These are phyloP conservation scores for Solidago caesia DNA, from an alignment of 129 eudicot species.

Conservation along the genomic window DNA sequence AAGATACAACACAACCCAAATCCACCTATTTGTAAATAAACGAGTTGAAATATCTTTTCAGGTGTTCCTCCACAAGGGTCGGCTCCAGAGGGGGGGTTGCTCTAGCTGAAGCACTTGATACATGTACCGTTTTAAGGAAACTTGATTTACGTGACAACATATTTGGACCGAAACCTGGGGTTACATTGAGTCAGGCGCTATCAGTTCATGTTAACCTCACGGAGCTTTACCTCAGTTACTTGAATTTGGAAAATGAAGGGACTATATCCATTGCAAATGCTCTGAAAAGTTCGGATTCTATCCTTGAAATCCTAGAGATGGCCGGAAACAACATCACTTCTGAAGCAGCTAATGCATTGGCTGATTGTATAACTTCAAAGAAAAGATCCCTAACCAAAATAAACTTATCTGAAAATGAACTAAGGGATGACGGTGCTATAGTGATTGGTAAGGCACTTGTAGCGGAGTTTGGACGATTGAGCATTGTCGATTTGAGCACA, in stretches of 20 bases:
- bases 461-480: slow-evolving; percentile 39
- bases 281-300: slow-evolving; percentile 46
- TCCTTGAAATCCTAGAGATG: slow-evolving; percentile 59
- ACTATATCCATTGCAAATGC: slow-evolving; percentile 52
- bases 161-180: slow-evolving; percentile 68
- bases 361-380: slow-evolving; percentile 52
- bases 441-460: slow-evolving; percentile 47
- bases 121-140: slow-evolving; percentile 49
- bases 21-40: not conserved
- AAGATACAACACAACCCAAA: not conserved
- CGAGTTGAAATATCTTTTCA: slow-evolving; percentile 29
- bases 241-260: slow-evolving; percentile 65
- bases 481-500: slow-evolving; percentile 61
- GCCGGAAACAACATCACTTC: slow-evolving; percentile 76
- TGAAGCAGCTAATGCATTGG: slow-evolving; percentile 49
- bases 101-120: slow-evolving; percentile 59
- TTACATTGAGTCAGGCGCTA: slow-evolving; percentile 48
- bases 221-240: slow-evolving; percentile 63
- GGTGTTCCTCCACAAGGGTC: slow-evolving; percentile 75
- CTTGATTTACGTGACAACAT: slow-evolving; percentile 78
- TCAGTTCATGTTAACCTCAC: slow-evolving; percentile 39
- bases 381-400: slow-evolving; percentile 41
- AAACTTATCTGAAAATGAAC: slow-evolving; percentile 73
- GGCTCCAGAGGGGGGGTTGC: slow-evolving; percentile 66
- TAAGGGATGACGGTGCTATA: slow-evolving; percentile 60